A percentile compares a stretch with the other conserved stretches of the same genome.
phyloP scores from a whole-genome alignment of 1,139 yeast species.

The Pichia cactophila region DNA sequence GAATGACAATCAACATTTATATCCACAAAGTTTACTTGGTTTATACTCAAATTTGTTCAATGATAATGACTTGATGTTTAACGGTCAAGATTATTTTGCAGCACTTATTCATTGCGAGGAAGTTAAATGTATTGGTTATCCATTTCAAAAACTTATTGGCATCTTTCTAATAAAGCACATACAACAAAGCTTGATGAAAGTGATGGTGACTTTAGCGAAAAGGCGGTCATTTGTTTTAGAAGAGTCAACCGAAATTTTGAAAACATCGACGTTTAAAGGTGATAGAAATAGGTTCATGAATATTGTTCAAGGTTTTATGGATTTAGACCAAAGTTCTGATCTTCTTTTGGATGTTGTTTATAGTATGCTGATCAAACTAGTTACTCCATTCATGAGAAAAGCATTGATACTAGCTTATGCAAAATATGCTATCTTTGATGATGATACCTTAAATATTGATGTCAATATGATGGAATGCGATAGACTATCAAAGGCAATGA shows the following conservation, averaged over 20 bases:
- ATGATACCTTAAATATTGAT: conserved; percentile 24
- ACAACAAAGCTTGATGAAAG: conserved; percentile 22
- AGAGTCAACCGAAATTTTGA: conserved; percentile 1
- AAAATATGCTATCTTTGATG: conserved; percentile 46
- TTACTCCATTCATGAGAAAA: conserved; percentile 64
- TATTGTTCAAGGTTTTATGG: conserved; percentile 6
- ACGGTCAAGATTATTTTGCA: conserved; percentile 48
- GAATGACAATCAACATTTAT: conserved; percentile 16
- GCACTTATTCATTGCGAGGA: conserved; percentile 42
- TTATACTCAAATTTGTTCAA: conserved; percentile 20
- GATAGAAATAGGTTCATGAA: conserved; percentile 2
- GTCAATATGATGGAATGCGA: conserved; percentile 40
- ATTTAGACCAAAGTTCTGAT: background rate
- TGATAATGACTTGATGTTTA: conserved; percentile 23
- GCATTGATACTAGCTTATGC: conserved; percentile 54
- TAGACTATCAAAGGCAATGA: conserved; percentile 45
- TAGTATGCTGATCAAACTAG: conserved; percentile 48
- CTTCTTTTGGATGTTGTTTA: conserved; percentile 32
- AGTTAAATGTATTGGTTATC: conserved; percentile 25
- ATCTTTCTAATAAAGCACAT: conserved; percentile 24
- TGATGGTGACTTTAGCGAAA: conserved; percentile 16
- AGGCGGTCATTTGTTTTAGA: conserved; percentile 1
- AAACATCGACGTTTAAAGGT: conserved; percentile 7
- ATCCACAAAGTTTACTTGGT: conserved; percentile 26
- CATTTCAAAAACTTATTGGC: conserved; percentile 32